A percentile compares a stretch with the other conserved stretches of the same genome.
Conservation (phyloP, 331 rosid genomes). For the Arachis monticola region DNA sequence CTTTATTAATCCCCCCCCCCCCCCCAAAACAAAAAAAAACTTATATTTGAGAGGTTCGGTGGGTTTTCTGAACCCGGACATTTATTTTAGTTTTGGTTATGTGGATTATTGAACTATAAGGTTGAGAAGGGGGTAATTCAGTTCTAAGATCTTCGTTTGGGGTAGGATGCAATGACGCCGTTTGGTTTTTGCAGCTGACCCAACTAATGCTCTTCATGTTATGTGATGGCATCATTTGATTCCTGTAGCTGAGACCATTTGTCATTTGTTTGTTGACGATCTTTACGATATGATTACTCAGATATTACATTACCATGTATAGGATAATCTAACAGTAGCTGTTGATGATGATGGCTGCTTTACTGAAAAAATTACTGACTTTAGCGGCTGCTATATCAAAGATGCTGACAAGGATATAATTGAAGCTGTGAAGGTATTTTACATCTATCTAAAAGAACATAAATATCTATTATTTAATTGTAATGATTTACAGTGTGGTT, state of each 20-base stretch:
- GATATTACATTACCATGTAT: conserved; percentile 35
- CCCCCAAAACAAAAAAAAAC: too few relatives aligned
- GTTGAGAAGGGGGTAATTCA: too few relatives aligned
- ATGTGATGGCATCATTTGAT: neutral
- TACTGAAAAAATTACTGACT: conserved; percentile 69
- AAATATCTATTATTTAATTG: too few relatives aligned
- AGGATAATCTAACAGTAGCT: conserved; percentile 88
- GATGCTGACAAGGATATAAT: conserved; percentile 88
- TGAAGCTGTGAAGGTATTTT: conserved; percentile 82
- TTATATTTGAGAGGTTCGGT: neutral
- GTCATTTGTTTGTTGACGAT: conserved; percentile 14
- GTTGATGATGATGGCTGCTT: conserved; percentile 99
- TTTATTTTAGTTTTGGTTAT: neutral
- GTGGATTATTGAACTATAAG: neutral
- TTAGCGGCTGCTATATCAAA: conserved; percentile 79
- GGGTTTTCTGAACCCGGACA: neutral
- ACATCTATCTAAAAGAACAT: too few relatives aligned
- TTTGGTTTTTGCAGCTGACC: too few relatives aligned
- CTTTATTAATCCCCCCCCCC: too few relatives aligned
- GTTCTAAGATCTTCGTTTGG: too few relatives aligned
- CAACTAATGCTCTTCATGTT: neutral
- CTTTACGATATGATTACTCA: conserved; percentile 10
- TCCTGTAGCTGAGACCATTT: neutral
- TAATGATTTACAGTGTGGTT: too few relatives aligned
- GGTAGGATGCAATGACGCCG: too few relatives aligned